These are phyloP conservation scores for Pyronema omphalodes DNA, from an alignment of 495 filamentous ascomycete genomes.

Conservation along the genomic window DNA sequence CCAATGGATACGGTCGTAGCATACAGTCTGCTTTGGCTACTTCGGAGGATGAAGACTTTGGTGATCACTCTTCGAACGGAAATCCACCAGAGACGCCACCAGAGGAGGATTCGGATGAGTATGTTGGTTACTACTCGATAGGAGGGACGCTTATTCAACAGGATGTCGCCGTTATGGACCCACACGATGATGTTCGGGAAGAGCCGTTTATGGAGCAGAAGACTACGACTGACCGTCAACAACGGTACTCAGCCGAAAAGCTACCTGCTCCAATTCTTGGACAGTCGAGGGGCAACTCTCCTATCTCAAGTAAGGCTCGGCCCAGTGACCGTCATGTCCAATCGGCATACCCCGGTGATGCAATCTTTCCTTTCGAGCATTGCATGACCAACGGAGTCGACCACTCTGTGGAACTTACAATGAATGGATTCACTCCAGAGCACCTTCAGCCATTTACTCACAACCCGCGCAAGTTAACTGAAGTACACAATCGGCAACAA, in stretches of 20 bases:
- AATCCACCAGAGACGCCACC: slow-evolving; percentile 28
- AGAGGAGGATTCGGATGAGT: slow-evolving; percentile 38
- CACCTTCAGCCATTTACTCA: slow-evolving; percentile 7
- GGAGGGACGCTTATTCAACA: slow-evolving; percentile 34
- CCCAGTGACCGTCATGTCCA: neutral
- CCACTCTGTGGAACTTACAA: slow-evolving; percentile 7
- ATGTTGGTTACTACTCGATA: slow-evolving; percentile 44
- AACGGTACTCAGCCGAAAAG: slow-evolving; percentile 22
- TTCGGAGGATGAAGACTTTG: slow-evolving; percentile 26
- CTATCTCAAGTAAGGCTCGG: neutral
- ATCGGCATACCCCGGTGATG: neutral
- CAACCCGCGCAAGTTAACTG: slow-evolving; percentile 17
- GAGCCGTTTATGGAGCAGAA: slow-evolving; percentile 24
- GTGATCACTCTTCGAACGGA: slow-evolving; percentile 30
- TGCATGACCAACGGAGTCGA: slow-evolving; percentile 4
- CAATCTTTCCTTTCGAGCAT: neutral
- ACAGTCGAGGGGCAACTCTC: slow-evolving; percentile 18
- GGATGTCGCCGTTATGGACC: slow-evolving; percentile 22
- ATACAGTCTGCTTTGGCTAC: slow-evolving; percentile 10
- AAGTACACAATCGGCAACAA: slow-evolving; percentile 14
- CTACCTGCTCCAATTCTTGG: slow-evolving; percentile 14
- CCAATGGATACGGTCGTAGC: slow-evolving; percentile 12
- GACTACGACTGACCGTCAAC: slow-evolving; percentile 23
- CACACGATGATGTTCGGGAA: slow-evolving; percentile 24
- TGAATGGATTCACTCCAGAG: neutral